phyloP scores from a whole-genome alignment of 2,329 filamentous ascomycete genomes.

The Sporothrix protearum region DNA sequence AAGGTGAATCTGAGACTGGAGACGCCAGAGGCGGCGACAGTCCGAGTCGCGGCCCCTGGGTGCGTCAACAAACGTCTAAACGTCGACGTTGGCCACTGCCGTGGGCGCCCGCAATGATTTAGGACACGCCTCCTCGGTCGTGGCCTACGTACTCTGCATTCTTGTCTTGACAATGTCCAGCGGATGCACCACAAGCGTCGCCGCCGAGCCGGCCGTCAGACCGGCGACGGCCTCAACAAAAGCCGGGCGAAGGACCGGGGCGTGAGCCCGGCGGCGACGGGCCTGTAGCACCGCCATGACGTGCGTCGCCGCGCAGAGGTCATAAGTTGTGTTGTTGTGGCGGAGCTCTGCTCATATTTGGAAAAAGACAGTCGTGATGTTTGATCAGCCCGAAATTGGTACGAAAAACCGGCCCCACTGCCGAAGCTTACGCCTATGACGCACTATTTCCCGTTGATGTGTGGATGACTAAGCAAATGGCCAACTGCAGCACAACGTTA shows the following conservation, averaged over 20 bases:
- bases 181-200: conserved; percentile 84
- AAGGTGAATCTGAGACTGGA: neutral
- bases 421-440: conserved; percentile 16
- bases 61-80: too few relatives aligned
- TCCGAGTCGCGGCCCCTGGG: too few relatives aligned
- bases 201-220: conserved; percentile 80
- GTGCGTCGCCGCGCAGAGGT: conserved; percentile 18
- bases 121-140: neutral
- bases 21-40: neutral
- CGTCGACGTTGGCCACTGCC: too few relatives aligned
- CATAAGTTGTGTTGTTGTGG: neutral
- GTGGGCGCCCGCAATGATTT: too few relatives aligned
- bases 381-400: neutral
- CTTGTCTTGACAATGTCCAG: conserved; percentile 96
- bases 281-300: neutral
- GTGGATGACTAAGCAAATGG: neutral
- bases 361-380: neutral
- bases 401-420: conserved; percentile 7
- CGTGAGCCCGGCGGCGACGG: neutral
- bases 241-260: conserved; percentile 63
- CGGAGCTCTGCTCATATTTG: neutral
- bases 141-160: conserved; percentile 66
- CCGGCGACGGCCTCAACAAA: conserved; percentile 85
- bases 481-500: neutral
- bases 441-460: neutral